Base-by-base conservation (phyloP, 192 early-diverging fungal genomes). In the Coemansia erecta region DNA sequence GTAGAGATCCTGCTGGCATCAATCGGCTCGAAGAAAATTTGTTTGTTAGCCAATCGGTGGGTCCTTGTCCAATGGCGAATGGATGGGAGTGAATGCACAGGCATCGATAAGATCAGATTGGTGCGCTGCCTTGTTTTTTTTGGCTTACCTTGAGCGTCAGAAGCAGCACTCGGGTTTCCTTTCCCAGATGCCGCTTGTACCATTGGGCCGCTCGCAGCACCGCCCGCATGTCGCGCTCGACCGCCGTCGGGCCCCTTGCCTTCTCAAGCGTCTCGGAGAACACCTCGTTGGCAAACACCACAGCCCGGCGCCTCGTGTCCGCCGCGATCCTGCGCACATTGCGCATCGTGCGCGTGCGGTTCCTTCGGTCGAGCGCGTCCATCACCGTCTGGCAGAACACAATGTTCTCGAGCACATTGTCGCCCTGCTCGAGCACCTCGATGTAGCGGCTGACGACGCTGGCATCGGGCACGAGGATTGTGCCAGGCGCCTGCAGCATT, bases 281-380 rank as follows among this genome's bases (percentile, higher is more conserved):
- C 9, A 85, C 74, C 47, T 86, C 86, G 17, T 91, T 91, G 48
- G 85, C 83, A 63, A 91, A 91, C 12, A 89, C 73, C 1, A 87
- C 69, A 2, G 84, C 84, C 14, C 70, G 57, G 14, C 86, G 66
- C 13, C 81, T 50, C 8, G 81, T 73, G 61, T 87, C 85, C 15
- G 78, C 72, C 10, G 78, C 65, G 18, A 90, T 81, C 26, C 81
- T 75, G n/a, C 87, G 79, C 23, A 89, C 58, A 28, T 82, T 83
- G 41, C 82, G 81, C 55, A 85, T 83, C 1, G 84, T 89, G 19
- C 83, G 71, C 2, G 84, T 72, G 56, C 85, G 82, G 57, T 86
- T 83, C n/a, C 82, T 71, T 14, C 81, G 79, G 59, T 86, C 81
- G 10, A 90, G 68, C 66, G 83, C 77, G 18, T 80, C 73, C 18